Conservation (phyloP, 202 grass and related monocot genomes). For the Bolboschoenoplectus hybrid region DNA sequence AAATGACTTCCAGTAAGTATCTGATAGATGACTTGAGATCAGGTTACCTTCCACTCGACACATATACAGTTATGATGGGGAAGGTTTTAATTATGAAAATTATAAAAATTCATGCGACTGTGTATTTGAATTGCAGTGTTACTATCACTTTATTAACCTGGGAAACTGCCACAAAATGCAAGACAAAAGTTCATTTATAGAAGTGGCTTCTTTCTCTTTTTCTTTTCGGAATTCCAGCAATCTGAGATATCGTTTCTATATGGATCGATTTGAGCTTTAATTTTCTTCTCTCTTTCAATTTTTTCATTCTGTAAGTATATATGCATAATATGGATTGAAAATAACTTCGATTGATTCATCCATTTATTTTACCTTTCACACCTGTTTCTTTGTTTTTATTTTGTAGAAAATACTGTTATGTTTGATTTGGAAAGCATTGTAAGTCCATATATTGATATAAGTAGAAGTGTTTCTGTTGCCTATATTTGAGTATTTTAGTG, state of each 20-base stretch:
- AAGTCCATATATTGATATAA: neutral
- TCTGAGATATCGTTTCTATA: neutral
- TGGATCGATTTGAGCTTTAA: neutral
- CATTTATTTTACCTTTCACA: neutral
- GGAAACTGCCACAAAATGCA: neutral
- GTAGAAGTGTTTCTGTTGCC: neutral
- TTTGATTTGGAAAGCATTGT: neutral
- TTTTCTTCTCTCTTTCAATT: neutral
- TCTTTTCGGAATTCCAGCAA: neutral
- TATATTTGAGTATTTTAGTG: neutral
- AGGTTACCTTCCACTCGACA: slow-evolving; percentile 54
- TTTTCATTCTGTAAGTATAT: neutral
- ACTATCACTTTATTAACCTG: slow-evolving; percentile 24
- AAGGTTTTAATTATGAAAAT: slow-evolving; percentile 52
- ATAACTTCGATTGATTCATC: neutral
- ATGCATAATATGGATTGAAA: slow-evolving; percentile 2
- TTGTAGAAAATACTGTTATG: neutral
- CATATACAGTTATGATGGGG: slow-evolving; percentile 41
- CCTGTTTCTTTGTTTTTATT: neutral
- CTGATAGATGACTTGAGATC: slow-evolving; percentile 48
- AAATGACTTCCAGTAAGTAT: slow-evolving; percentile 41
- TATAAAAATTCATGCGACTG: slow-evolving; percentile 56
- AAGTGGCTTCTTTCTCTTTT: neutral
- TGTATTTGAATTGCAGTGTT: slow-evolving; percentile 52
- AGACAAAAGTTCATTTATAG: slow-evolving; percentile 37